Conservation (phyloP, 257 asterid genomes). For the Solanum rostratum region DNA sequence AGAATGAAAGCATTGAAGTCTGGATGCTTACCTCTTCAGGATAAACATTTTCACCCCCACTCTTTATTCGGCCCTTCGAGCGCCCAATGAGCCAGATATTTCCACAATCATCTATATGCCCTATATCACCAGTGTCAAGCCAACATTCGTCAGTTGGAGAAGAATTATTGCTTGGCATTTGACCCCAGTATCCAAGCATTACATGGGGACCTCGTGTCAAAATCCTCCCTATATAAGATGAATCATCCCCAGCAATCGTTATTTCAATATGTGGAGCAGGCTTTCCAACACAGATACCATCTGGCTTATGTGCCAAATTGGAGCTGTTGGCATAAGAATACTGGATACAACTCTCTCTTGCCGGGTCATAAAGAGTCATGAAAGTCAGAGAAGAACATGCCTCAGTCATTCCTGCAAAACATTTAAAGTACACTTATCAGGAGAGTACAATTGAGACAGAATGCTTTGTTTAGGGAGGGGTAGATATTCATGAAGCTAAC, state of each 20-base stretch:
- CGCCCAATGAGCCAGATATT: slow-evolving; percentile 90
- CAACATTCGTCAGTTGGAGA: slow-evolving; percentile 30
- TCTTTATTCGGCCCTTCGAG: slow-evolving; percentile 68
- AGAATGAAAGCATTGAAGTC: neutral
- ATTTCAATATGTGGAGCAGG: slow-evolving; percentile 77
- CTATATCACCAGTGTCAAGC: slow-evolving; percentile 89
- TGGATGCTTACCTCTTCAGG: slow-evolving; percentile 66
- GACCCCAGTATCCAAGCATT: slow-evolving; percentile 87
- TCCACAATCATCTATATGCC: slow-evolving; percentile 55
- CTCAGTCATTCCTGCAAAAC: slow-evolving; percentile 73
- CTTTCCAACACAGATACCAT: slow-evolving; percentile 64
- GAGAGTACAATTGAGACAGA: neutral
- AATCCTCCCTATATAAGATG: slow-evolving; percentile 39
- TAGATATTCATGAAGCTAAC: neutral
- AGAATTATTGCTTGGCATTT: slow-evolving; percentile 16
- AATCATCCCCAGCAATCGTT: slow-evolving; percentile 26
- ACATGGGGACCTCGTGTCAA: slow-evolving; percentile 78
- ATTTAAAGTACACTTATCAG: neutral
- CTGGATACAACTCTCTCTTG: slow-evolving; percentile 6
- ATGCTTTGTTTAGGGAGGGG: neutral
- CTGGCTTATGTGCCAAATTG: slow-evolving; percentile 8
- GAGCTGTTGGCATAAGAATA: slow-evolving; percentile 11
- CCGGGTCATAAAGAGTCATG: slow-evolving; percentile 65
- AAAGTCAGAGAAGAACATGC: slow-evolving; percentile 88
- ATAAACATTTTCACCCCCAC: slow-evolving; percentile 83